Percentiles rank a stretch among this genome's conserved stretches.
Evolutionary conservation across 2,329 filamentous ascomycete species (phyloP).

Genomic region (Fusarium keratoplasticum): DNA sequence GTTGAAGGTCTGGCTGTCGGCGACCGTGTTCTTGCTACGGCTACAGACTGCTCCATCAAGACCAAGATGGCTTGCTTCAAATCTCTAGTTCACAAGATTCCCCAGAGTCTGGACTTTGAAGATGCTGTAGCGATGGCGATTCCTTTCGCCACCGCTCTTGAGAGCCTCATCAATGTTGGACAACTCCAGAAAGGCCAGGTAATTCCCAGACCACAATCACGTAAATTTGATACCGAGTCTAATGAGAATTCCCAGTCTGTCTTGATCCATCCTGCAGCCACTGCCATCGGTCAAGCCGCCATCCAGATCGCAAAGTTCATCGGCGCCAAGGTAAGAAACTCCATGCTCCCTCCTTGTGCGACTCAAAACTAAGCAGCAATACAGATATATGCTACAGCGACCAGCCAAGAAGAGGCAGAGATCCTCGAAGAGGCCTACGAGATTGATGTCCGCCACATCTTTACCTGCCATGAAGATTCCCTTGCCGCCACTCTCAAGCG

Average conservation of each 20-base stretch:
- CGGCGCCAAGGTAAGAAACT: not conserved
- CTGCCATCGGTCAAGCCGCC: not conserved
- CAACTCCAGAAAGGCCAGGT: not conserved
- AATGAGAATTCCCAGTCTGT: not conserved
- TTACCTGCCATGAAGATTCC: not conserved
- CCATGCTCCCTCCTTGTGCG: not conserved
- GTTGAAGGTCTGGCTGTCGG: not conserved
- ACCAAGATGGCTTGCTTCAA: not conserved
- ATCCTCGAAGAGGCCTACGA: not conserved
- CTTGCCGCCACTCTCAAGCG: not conserved
- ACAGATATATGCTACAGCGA: constrained; percentile 6
- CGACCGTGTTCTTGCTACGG: not conserved
- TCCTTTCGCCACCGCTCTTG: not conserved
- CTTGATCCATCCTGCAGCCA: not conserved
- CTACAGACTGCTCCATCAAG: not conserved
- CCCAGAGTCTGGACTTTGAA: not conserved
- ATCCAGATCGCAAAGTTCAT: not conserved
- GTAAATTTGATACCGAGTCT: not conserved
- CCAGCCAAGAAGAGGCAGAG: not conserved
- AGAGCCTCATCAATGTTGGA: not conserved
- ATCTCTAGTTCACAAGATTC: not conserved
- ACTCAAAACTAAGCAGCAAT: not conserved
- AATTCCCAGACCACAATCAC: no score
- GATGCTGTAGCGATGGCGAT: not conserved
- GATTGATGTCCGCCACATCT: constrained; percentile 5